Percentiles rank a stretch among this genome's conserved stretches.
Conservation (phyloP, 768 basidiomycete species). For the Kwoniella europaea region DNA sequence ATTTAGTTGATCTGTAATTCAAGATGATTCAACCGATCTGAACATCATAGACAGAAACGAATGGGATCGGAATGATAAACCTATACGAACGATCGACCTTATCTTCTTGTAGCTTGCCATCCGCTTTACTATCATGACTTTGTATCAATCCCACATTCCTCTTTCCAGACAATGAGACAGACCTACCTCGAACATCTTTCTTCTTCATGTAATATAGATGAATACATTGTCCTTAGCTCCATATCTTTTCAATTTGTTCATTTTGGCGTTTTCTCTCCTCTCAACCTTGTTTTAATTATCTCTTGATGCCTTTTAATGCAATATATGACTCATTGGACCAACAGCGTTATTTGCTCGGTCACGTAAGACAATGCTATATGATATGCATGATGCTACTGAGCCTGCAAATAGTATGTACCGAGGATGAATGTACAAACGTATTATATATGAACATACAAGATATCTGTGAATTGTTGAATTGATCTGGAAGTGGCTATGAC, state of each 20-base stretch:
- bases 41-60: not conserved
- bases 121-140: not conserved
- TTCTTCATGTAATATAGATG: no score
- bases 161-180: no score
- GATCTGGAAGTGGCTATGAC: not conserved
- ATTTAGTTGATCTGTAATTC: constrained; percentile 18
- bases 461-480: not conserved
- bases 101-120: not conserved
- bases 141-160: no score
- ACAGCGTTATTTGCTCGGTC: no score
- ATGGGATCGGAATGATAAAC: no score
- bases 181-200: no score
- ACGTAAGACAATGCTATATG: not conserved
- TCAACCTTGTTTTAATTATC: not conserved
- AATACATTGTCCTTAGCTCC: not conserved
- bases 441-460: no score
- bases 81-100: not conserved
- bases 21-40: not conserved
- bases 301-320: not conserved
- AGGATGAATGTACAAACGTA: no score
- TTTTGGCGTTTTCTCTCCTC: not conserved
- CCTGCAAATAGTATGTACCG: no score
- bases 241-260: not conserved
- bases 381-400: not conserved
- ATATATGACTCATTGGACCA: not conserved